Base-by-base conservation (phyloP, 306 rosid genomes). In the Corylus heterophylla region DNA sequence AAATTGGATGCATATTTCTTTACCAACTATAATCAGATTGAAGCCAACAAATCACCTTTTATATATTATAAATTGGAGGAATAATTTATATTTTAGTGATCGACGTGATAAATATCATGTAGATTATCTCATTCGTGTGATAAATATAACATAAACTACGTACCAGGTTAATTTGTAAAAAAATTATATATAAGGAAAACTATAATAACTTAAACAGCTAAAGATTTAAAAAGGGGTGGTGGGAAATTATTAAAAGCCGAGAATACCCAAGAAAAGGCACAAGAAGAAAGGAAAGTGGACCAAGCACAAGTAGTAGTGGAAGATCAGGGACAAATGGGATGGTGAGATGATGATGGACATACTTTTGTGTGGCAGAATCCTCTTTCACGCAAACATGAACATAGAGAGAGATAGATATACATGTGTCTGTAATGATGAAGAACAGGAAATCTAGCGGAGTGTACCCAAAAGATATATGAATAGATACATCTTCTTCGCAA, bases 241-340 rank as follows among this genome's bases (percentile, higher is more conserved):
- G 31, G 35, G 35, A 3, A 31, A 20, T 56, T 56, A 58, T 58
- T 58, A 20, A 22, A 58, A 58, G 16, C 16, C 35, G 1, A 58
- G 12, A 58, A 58, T 8, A 12, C 16, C 13, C 14, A 22, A 25
- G 29, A 35, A 8, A 3, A 8, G 64, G 13, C 31, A 22, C 8
- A 58, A 12, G 12, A n/a, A 12, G 2, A 25, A 52, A 16, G 13
- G 25, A 59, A 59, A 22, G 66, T 59, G 37, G 29, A 59, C 35
- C 66, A 59, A 59, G 64, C 64, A 58, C 66, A 6, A 42, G 1
- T 25, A n/a, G 66, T 59, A 59, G 37, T 59, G 66, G 66, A 59
- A 59, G 66, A 59, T 59, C 39, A 20, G 66, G 66, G 66, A 25
- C 66, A 59, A 59, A 59, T 25, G 29, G 66, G 66, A 22, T 59